Evolutionary conservation across 345 rosid genomes (phyloP).

Genomic region (Barbarea vulgaris): DNA sequence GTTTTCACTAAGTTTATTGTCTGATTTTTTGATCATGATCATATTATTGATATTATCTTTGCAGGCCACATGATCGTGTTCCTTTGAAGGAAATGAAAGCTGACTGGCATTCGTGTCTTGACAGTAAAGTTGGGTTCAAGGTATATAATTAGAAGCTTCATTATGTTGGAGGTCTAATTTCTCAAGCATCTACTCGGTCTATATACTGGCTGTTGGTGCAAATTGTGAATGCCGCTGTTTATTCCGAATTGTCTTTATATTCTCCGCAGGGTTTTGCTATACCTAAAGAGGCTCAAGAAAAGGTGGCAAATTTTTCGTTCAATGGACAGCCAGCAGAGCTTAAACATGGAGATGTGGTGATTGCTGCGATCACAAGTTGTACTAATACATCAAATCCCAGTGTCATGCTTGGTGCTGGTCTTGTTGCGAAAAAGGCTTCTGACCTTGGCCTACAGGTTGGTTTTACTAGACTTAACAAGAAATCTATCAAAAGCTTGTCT

Average conservation of each 20-base stretch:
- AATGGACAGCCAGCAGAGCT: slow-evolving; percentile 87
- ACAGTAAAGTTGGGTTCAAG: slow-evolving; percentile 94
- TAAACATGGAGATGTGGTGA: slow-evolving; percentile 98
- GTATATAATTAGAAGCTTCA: slow-evolving; percentile 40
- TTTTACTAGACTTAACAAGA: background rate
- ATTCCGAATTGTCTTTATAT: background rate
- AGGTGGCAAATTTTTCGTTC: slow-evolving; percentile 85
- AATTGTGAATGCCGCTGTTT: background rate
- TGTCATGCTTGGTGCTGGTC: slow-evolving; percentile 99
- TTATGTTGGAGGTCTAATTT: background rate
- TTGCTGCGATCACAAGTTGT: slow-evolving; percentile 98
- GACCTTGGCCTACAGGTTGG: slow-evolving; percentile 92
- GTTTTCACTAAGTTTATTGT: background rate
- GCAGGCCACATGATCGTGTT: slow-evolving; percentile 97
- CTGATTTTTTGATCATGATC: background rate
- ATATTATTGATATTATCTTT: slow-evolving; percentile 28
- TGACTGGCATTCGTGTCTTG: slow-evolving; percentile 98
- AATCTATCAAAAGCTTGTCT: background rate
- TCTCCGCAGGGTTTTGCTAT: slow-evolving; percentile 80
- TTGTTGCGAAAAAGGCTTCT: slow-evolving; percentile 94
- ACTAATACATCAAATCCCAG: slow-evolving; percentile 99
- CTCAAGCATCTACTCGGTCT: background rate
- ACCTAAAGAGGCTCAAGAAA: slow-evolving; percentile 82
- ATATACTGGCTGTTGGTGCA: background rate
- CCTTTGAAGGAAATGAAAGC: slow-evolving; percentile 90